A percentile compares a stretch with the other conserved stretches of the same genome.
Evolutionary conservation across 2,329 filamentous ascomycete species (phyloP).

Genomic region (Curvularia lunata): DNA sequence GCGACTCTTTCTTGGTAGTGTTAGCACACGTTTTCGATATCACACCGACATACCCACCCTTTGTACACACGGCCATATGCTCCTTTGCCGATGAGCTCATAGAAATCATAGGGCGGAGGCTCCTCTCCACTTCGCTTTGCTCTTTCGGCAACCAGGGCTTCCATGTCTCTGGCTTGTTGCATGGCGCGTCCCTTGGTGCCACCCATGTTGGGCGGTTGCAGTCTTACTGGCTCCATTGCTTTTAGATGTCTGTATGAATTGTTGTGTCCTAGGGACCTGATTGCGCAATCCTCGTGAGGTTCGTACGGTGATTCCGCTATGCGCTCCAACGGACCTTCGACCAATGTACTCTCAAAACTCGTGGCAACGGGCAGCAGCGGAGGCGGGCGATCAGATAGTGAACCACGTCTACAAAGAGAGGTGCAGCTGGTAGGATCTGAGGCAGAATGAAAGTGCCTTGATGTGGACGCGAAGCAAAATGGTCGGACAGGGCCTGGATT

Average conservation of each 20-base stretch:
- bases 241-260: conserved; percentile 10
- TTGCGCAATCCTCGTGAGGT: conserved; percentile 1
- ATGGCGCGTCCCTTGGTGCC: conserved; percentile 65
- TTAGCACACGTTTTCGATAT: conserved; percentile 23
- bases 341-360: conserved; percentile 23
- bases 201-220: conserved; percentile 37
- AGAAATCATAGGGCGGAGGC: conserved; percentile 70
- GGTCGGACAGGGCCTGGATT: conserved; percentile 14
- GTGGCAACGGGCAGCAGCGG: conserved; percentile 19
- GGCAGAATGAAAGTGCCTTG: conserved; percentile 25
- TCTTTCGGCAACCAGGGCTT: conserved; percentile 66
- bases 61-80: conserved; percentile 78
- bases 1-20: conserved; percentile 45
- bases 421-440: conserved; percentile 33
- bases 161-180: conserved; percentile 75
- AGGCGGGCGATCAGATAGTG: conserved; percentile 17
- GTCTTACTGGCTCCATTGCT: conserved; percentile 41
- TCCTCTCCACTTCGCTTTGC: conserved; percentile 66
- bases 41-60: conserved; percentile 49
- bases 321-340: conserved; percentile 30
- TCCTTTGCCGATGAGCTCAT: conserved; percentile 76
- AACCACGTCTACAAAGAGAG: conserved; percentile 17
- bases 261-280: conserved; percentile 8
- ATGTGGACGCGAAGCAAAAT: background rate
- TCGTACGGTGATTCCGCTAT: conserved; percentile 37